Base-by-base conservation (phyloP, 2,329 filamentous ascomycete genomes). In the Stagonosporopsis chrysanthemi region DNA sequence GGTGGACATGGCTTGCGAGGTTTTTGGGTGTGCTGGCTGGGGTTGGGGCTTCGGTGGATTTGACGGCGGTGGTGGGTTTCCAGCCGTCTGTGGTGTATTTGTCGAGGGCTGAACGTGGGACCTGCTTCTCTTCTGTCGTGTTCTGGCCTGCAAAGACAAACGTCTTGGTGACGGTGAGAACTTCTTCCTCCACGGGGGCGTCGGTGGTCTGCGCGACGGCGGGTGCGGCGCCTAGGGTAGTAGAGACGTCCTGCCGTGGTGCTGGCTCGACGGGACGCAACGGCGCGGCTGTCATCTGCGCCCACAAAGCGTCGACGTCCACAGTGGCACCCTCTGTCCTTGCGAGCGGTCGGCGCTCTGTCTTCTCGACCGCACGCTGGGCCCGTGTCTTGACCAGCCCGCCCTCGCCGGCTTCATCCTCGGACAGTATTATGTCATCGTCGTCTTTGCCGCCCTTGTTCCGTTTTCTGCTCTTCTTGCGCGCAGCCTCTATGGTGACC, bases 131-230 rank as follows among this genome's bases (percentile, higher is more conserved):
- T 68, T 92, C 89, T 0, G 84, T 89, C 66, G 90, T 86, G 12
- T 88, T 82, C 67, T 89, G 86, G 28, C 89, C 90, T 33, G 89
- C 90, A 65, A 92, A 92, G 66, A 88, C 89, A 76, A 90, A 91
- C 14, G 85, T 88, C 28, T 88, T 86, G 66, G 87, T 89, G 60
- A 92, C 88, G 58, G 83, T 84, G 65, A 91, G 46, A 77, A 67
- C 73, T 39, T 80, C 77, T 44, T 74, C 68, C 11, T 74, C 72
- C 26, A 67, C 69, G 2, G 33, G 51, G 3, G 63, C 60, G 19
- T 67, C 69, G 6, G 26, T 45, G 7, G 43, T 12, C 6, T 48
- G 35, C 15, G 52, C 24, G 23, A 56, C 60, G 29, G 54, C 44
- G 22, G 53, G 57, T n/a, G 64, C 63, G 14, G 58, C 47, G 35